Conservation (phyloP, 192 early-diverging fungal genomes). For the Entomortierella beljakovae region DNA sequence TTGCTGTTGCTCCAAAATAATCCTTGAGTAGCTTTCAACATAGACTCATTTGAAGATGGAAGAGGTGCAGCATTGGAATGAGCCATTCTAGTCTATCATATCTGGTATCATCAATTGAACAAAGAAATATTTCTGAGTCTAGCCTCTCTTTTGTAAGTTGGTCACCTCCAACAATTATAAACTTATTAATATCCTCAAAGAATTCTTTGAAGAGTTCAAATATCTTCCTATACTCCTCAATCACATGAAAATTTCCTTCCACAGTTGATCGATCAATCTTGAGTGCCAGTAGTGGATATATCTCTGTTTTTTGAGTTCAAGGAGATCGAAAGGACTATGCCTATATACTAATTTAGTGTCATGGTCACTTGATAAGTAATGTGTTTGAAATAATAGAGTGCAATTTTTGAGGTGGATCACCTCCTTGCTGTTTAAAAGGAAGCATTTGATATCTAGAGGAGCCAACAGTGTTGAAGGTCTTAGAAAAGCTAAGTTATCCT, state of each 20-base stretch:
- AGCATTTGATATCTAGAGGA: not conserved
- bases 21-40: conserved; percentile 1
- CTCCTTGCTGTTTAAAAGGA: not conserved
- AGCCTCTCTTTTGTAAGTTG: not conserved
- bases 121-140: not conserved
- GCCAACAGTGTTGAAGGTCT: not conserved
- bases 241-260: conserved; percentile 3
- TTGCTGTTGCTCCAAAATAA: not conserved
- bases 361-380: too few species aligned
- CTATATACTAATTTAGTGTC: too few species aligned
- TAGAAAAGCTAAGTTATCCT: not conserved
- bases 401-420: too few species aligned
- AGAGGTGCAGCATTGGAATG: conserved; percentile 11
- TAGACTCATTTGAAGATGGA: conserved; percentile 15
- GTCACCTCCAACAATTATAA: conserved; percentile 21
- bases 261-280: conserved; percentile 12
- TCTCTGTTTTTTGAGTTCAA: too few species aligned
- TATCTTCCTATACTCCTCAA: not conserved
- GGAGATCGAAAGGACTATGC: too few species aligned
- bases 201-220: not conserved
- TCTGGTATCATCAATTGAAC: not conserved
- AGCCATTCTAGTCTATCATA: conserved; percentile 5
- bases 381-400: too few species aligned
- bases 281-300: conserved; percentile 9
- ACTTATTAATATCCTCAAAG: not conserved